phyloP scores from a whole-genome alignment of 2,329 filamentous ascomycete species.

The Atkinsonella texensis region DNA sequence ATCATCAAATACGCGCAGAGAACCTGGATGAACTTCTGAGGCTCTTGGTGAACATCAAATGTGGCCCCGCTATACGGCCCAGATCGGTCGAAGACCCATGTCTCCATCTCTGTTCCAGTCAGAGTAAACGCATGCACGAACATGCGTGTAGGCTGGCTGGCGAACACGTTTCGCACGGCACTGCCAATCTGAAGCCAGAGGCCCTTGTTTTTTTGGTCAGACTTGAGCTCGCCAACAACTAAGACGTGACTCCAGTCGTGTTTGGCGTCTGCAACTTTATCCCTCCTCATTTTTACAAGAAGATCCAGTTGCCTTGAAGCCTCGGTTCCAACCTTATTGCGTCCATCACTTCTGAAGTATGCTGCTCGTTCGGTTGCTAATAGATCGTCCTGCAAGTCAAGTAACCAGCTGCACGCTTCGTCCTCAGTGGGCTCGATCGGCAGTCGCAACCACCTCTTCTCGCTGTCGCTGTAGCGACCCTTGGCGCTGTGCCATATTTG shows the following conservation, averaged over 20 bases:
- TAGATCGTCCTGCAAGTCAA: background rate
- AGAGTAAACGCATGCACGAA: background rate
- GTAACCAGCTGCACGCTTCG: background rate
- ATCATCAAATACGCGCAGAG: constrained; percentile 6
- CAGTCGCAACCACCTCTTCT: background rate
- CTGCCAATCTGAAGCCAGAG: constrained; percentile 2
- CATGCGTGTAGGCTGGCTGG: background rate
- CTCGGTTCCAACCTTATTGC: constrained; percentile 1
- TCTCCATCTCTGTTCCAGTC: constrained; percentile 1
- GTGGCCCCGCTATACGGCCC: constrained; percentile 3
- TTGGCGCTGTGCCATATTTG: background rate
- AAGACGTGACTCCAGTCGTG: background rate
- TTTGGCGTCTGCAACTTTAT: background rate
- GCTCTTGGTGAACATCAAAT: constrained; percentile 3
- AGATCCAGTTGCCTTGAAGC: background rate
- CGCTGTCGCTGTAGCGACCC: background rate
- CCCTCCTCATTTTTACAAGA: background rate
- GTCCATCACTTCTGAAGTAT: background rate
- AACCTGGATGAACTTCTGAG: background rate
- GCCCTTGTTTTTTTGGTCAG: constrained; percentile 1
- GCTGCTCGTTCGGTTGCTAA: background rate
- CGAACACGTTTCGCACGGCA: constrained; percentile 3
- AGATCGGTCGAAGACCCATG: constrained; percentile 5
- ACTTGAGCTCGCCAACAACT: background rate
- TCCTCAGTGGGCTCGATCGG: background rate